These are phyloP conservation scores for Blastomyces gilchristii DNA, from an alignment of 2,329 filamentous ascomycete species.

Conservation along the genomic window DNA sequence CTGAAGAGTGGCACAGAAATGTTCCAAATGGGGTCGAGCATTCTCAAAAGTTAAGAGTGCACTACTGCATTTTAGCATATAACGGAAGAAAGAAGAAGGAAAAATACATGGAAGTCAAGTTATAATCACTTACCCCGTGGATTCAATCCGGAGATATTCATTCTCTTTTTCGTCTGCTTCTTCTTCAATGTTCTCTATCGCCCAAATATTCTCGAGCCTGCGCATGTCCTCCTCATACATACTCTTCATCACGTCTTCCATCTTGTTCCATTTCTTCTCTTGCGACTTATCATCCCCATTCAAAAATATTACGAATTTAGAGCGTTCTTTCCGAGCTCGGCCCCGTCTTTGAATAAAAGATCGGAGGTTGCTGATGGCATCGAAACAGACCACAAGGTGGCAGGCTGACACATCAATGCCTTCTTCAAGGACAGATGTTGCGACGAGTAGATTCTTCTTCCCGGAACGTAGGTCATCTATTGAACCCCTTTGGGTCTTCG, in stretches of 20 bases:
- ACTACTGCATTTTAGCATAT: constrained; percentile 27
- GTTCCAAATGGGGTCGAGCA: constrained; percentile 64
- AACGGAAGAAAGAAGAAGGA: background rate
- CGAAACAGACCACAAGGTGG: constrained; percentile 55
- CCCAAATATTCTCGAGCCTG: constrained; percentile 36
- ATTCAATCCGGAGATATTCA: constrained; percentile 33
- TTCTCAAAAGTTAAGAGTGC: constrained; percentile 63
- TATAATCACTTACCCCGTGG: constrained; percentile 31
- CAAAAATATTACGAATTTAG: constrained; percentile 46
- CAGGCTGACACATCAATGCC: constrained; percentile 54
- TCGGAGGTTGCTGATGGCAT: constrained; percentile 51
- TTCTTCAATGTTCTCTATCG: constrained; percentile 42
- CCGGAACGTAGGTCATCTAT: constrained; percentile 46
- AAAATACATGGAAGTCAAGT: background rate
- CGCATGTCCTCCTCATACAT: constrained; percentile 57
- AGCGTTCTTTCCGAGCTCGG: constrained; percentile 48
- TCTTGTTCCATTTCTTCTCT: constrained; percentile 47
- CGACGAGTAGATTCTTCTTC: constrained; percentile 46
- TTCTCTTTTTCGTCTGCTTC: constrained; percentile 31
- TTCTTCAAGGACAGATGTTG: constrained; percentile 51
- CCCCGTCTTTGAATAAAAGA: constrained; percentile 58
- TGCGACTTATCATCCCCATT: constrained; percentile 24
- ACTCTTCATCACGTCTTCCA: constrained; percentile 64
- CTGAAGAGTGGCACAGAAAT: constrained; percentile 62
- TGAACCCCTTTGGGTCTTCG: constrained; percentile 40